Evolutionary conservation across 768 basidiomycete species (phyloP).

Genomic region (Aureoboletus auriporus): DNA sequence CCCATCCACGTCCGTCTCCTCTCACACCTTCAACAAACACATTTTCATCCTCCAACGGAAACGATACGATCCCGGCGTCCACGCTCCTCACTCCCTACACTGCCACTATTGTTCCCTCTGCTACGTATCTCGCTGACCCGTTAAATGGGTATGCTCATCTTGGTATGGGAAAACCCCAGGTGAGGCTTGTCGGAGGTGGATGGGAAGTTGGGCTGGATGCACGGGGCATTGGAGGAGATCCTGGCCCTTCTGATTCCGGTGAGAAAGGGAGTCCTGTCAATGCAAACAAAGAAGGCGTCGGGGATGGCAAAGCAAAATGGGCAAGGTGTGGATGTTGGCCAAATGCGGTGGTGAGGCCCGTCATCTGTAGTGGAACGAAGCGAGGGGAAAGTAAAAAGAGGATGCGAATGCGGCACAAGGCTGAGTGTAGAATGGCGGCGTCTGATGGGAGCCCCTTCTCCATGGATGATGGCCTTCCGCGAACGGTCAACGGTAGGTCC

Average conservation of each 20-base stretch:
- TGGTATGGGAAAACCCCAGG: slow-evolving; percentile 81
- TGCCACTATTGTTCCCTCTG: slow-evolving; percentile 60
- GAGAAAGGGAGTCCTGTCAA: neutral
- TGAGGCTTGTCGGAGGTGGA: slow-evolving; percentile 74
- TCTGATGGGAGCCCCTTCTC: slow-evolving; percentile 1
- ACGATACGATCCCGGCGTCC: slow-evolving; percentile 48
- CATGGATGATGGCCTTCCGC: neutral
- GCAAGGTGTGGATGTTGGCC: slow-evolving; percentile 52
- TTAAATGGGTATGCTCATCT: slow-evolving; percentile 83
- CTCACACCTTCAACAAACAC: slow-evolving; percentile 34
- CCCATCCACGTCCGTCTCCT: slow-evolving; percentile 23
- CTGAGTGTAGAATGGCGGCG: slow-evolving; percentile 12
- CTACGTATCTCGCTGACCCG: slow-evolving; percentile 70
- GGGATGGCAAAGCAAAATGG: slow-evolving; percentile 46
- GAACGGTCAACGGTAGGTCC: slow-evolving; percentile 7
- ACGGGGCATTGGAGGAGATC: slow-evolving; percentile 56
- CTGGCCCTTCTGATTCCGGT: slow-evolving; percentile 19
- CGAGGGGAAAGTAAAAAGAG: slow-evolving; percentile 15
- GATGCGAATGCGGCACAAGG: slow-evolving; percentile 13
- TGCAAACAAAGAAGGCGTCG: slow-evolving; percentile 35
- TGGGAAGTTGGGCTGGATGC: slow-evolving; percentile 79
- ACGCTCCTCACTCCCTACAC: slow-evolving; percentile 61
- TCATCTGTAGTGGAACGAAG: slow-evolving; percentile 33
- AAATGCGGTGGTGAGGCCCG: slow-evolving; percentile 43
- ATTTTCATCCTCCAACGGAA: slow-evolving; percentile 44